Evolutionary conservation across 257 asterid species (phyloP).

Genomic region (Ilex aquifolium): DNA sequence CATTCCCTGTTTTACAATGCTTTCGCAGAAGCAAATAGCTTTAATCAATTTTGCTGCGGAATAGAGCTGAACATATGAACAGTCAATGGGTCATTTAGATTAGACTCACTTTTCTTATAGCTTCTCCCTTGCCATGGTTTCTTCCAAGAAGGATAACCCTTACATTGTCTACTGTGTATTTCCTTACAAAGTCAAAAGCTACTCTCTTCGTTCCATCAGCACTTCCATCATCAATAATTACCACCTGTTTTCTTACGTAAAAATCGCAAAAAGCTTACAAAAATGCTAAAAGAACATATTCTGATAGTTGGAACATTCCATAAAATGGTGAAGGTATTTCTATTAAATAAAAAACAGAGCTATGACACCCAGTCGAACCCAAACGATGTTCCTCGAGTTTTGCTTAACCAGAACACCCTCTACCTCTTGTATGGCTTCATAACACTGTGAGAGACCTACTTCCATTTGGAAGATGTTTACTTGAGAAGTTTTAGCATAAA

Average conservation of each 20-base stretch:
- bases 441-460: too few relatives aligned
- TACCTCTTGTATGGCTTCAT: too few relatives aligned
- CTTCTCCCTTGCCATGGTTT: constrained; percentile 99
- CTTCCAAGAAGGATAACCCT: constrained; percentile 85
- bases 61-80: not conserved
- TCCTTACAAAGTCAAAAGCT: constrained; percentile 85
- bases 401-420: too few relatives aligned
- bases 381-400: too few relatives aligned
- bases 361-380: too few relatives aligned
- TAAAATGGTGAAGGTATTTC: too few relatives aligned
- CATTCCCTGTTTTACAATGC: constrained; percentile 94
- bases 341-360: too few relatives aligned
- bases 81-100: constrained; percentile 13
- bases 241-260: constrained; percentile 39
- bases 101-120: constrained; percentile 87
- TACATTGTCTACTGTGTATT: constrained; percentile 70
- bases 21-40: constrained; percentile 69
- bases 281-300: too few relatives aligned
- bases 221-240: constrained; percentile 95
- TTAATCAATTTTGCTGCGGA: constrained; percentile 31
- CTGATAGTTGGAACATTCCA: too few relatives aligned
- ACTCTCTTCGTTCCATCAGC: constrained; percentile 74
- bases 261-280: too few relatives aligned
- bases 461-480: too few relatives aligned
- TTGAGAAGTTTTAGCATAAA: too few relatives aligned